These are phyloP conservation scores for Symbiodinium natans DNA, from an alignment of 73 alveolate species.

Conservation along the genomic window DNA sequence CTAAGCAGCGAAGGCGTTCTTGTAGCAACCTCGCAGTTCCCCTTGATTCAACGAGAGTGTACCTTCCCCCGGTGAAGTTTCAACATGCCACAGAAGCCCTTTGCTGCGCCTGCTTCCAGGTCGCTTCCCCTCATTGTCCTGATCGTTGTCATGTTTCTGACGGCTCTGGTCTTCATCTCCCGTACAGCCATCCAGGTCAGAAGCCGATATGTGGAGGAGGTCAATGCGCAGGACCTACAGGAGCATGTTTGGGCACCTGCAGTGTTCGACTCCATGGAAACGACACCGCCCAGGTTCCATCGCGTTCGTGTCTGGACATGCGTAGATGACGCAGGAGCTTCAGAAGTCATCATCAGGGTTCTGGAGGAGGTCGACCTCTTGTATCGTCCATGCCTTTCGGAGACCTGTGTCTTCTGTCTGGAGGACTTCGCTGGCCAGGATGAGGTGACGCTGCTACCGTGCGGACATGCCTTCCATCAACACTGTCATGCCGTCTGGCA, in stretches of 20 bases:
- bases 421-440: not conserved
- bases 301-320: not conserved
- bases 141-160: no score
- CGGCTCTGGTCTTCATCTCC: no score
- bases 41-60: no score
- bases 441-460: not conserved
- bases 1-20: no score
- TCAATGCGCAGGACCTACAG: not conserved
- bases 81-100: no score
- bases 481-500: not conserved
- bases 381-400: not conserved
- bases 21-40: no score
- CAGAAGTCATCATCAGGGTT: not conserved
- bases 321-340: not conserved
- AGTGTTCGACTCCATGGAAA: not conserved
- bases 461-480: not conserved
- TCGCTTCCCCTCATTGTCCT: no score
- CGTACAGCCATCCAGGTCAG: no score
- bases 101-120: no score
- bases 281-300: not conserved
- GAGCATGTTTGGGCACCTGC: not conserved
- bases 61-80: no score
- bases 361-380: not conserved
- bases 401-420: not conserved
- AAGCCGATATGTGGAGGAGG: no score